A percentile compares a stretch with the other conserved stretches of the same genome.
These are phyloP conservation scores for Volvariella surrecta DNA, from an alignment of 1,284 basidiomycete species.

Conservation along the genomic window DNA sequence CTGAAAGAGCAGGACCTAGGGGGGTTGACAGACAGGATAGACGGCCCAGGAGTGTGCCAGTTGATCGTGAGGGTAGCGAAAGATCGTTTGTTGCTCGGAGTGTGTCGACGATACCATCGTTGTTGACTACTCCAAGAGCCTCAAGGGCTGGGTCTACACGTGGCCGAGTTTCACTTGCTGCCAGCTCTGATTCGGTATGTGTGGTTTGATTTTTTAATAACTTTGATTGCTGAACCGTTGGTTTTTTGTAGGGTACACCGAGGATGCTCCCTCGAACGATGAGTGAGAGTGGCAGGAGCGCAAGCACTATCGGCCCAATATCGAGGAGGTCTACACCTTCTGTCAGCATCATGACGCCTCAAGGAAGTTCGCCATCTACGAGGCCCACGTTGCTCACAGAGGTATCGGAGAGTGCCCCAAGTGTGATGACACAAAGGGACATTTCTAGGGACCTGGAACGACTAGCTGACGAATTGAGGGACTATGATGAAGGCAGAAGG, in stretches of 20 bases:
- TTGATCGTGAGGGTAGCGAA: too few relatives aligned
- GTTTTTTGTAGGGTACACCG: conserved; percentile 14
- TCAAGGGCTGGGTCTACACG: conserved; percentile 14
- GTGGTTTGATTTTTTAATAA: conserved; percentile 5
- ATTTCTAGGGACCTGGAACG: conserved; percentile 59
- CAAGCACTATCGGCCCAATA: conserved; percentile 6
- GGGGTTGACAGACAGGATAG: conserved; percentile 30
- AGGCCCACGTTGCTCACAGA: conserved; percentile 46
- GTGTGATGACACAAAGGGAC: conserved; percentile 31
- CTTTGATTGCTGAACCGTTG: conserved; percentile 2
- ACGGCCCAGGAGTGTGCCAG: too few relatives aligned
- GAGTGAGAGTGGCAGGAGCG: conserved; percentile 3
- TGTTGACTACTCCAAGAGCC: conserved; percentile 34
- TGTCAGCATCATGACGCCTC: conserved; percentile 56
- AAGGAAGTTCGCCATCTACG: conserved; percentile 50
- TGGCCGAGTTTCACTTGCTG: neutral
- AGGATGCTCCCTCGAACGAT: conserved; percentile 10
- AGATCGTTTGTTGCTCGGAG: too few relatives aligned
- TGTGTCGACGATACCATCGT: conserved; percentile 27
- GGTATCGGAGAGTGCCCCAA: conserved; percentile 22
- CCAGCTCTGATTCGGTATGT: conserved; percentile 25
- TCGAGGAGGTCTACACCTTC: conserved; percentile 25
- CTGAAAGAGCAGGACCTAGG: conserved; percentile 10
- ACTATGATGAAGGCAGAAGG: conserved; percentile 47
- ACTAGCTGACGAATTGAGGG: conserved; percentile 56